A percentile compares a stretch with the other conserved stretches of the same genome.
These are phyloP conservation scores for Kluyveromyces nonfermentans DNA, from an alignment of 805 yeast genomes.

Conservation along the genomic window DNA sequence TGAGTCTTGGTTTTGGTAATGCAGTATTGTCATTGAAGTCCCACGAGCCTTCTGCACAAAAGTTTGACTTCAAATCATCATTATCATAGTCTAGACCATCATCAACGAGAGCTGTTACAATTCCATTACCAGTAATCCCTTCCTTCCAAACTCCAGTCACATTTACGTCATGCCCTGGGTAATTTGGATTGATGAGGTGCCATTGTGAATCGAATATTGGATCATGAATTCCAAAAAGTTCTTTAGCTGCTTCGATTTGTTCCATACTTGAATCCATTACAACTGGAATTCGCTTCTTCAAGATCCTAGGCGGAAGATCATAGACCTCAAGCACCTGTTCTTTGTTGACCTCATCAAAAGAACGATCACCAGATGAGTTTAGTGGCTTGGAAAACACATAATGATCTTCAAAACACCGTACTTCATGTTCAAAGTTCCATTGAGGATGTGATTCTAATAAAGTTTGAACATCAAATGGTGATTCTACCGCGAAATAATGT, in stretches of 20 bases:
- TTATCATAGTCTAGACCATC: constrained; percentile 86
- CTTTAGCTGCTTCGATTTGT: constrained; percentile 38
- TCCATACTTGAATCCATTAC: constrained; percentile 45
- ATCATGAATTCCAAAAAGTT: constrained; percentile 58
- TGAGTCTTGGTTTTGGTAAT: constrained; percentile 70
- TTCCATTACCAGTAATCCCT: constrained; percentile 71
- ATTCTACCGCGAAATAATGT: constrained; percentile 57
- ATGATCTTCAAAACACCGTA: constrained; percentile 51
- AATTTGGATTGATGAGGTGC: constrained; percentile 74
- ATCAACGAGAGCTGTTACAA: constrained; percentile 83
- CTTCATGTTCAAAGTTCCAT: constrained; percentile 55
- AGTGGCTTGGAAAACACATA: constrained; percentile 52
- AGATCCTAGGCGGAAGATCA: constrained; percentile 41
- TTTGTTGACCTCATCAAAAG: neutral
- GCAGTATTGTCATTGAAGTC: constrained; percentile 75
- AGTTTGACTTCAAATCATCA: constrained; percentile 62
- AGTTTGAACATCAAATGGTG: constrained; percentile 30
- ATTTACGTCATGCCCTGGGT: constrained; percentile 78
- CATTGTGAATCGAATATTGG: constrained; percentile 82
- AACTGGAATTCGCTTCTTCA: constrained; percentile 53
- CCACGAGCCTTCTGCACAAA: constrained; percentile 76
- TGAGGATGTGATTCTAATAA: constrained; percentile 33
- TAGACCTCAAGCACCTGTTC: constrained; percentile 38
- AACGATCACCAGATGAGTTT: neutral
- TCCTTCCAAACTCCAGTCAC: constrained; percentile 78